These are phyloP conservation scores for Hirschioporus abietinus DNA, from an alignment of 768 basidiomycete species.

Conservation along the genomic window DNA sequence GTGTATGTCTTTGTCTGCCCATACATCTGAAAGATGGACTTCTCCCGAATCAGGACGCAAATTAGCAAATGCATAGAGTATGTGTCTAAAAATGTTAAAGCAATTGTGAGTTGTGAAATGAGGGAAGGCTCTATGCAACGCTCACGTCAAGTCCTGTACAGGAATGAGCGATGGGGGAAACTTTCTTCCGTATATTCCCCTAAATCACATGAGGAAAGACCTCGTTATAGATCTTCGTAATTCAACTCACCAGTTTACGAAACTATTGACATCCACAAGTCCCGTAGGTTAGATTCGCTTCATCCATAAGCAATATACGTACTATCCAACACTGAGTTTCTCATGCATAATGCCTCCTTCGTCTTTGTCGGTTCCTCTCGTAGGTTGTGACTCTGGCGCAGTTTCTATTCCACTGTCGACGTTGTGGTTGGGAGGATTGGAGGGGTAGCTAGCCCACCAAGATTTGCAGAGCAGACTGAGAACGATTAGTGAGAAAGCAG, in stretches of 20 bases:
- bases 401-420: background rate
- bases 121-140: slow-evolving; percentile 10
- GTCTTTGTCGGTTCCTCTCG: background rate
- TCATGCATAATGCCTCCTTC: background rate
- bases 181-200: slow-evolving; percentile 95
- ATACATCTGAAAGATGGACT: slow-evolving; percentile 81
- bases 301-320: background rate
- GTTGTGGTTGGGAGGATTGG: background rate
- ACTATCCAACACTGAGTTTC: slow-evolving; percentile 5
- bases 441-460: background rate
- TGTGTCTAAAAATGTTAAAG: slow-evolving; percentile 48
- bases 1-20: slow-evolving; percentile 98
- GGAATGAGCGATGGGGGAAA: slow-evolving; percentile 86
- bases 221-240: background rate
- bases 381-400: background rate
- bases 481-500: background rate
- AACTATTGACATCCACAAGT: slow-evolving; percentile 4
- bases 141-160: slow-evolving; percentile 77
- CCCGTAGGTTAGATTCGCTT: background rate
- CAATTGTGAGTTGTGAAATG: background rate
- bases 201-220: slow-evolving; percentile 19
- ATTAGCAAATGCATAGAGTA: slow-evolving; percentile 92
- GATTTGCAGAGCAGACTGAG: background rate
- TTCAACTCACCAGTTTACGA: slow-evolving; percentile 11
- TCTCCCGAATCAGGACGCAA: slow-evolving; percentile 78